Evolutionary conservation across 2,329 filamentous ascomycete genomes (phyloP).

Genomic region (Ophiostoma fasciatum): DNA sequence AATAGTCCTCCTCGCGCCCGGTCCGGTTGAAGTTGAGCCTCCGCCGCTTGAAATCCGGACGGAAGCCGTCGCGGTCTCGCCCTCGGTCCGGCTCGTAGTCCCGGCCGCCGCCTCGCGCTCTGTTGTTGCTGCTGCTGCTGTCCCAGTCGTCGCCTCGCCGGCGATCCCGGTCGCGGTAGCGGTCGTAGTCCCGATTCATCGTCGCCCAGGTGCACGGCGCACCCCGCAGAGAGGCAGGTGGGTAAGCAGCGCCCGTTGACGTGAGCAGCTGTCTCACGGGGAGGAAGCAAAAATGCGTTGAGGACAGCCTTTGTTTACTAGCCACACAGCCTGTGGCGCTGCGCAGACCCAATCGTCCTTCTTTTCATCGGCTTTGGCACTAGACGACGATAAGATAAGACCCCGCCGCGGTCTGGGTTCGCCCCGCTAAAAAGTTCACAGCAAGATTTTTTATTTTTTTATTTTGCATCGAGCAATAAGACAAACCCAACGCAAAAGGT

Average conservation of each 20-base stretch:
- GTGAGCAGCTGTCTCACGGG: neutral
- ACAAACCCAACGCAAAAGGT: no score
- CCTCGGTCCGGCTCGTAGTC: conserved; percentile 1
- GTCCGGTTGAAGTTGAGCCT: conserved; percentile 45
- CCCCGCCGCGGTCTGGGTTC: conserved; percentile 12
- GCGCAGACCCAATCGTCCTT: neutral
- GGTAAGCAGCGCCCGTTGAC: neutral
- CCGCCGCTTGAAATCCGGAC: conserved; percentile 38
- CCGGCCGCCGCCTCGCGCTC: conserved; percentile 3
- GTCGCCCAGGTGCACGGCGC: neutral
- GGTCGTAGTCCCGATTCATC: conserved; percentile 10
- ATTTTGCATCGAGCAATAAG: neutral
- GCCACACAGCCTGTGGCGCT: no score
- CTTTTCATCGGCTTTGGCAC: neutral
- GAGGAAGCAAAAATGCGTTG: neutral
- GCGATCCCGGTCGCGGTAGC: conserved; percentile 19
- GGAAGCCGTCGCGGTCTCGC: neutral
- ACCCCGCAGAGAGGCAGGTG: neutral
- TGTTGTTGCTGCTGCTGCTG: no score
- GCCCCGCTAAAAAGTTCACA: conserved; percentile 21
- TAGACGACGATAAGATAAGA: conserved; percentile 21
- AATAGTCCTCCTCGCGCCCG: conserved; percentile 38
- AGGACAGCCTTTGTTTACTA: no score
- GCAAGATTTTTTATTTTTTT: neutral
- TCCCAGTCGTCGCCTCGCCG: conserved; percentile 9